phyloP scores from a whole-genome alignment of 2,329 filamentous ascomycete species.

The Ceratocystis huliohia region DNA sequence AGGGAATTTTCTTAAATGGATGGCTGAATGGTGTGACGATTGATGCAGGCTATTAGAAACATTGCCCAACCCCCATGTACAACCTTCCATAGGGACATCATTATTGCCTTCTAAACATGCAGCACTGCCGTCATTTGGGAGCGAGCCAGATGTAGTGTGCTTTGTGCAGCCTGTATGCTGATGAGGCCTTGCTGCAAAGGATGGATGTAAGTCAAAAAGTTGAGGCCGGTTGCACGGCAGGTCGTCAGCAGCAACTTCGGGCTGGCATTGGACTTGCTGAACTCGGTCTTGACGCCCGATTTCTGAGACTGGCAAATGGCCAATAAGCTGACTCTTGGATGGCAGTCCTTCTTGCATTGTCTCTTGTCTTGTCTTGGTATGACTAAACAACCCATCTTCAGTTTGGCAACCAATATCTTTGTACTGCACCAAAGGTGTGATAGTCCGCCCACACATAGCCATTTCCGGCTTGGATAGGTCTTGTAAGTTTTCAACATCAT shows the following conservation, averaged over 20 bases:
- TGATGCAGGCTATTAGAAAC: background rate
- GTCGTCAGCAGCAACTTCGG: background rate
- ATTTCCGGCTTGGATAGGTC: background rate
- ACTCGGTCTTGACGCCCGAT: background rate
- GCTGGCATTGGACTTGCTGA: background rate
- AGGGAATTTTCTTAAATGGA: background rate
- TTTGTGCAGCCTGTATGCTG: background rate
- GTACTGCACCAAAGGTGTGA: slow-evolving; percentile 7
- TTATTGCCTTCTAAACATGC: background rate
- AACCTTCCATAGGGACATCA: background rate
- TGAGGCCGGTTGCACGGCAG: background rate
- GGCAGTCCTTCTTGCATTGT: background rate
- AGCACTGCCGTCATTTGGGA: background rate
- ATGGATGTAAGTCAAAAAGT: background rate
- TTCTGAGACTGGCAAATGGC: background rate
- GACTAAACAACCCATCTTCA: background rate
- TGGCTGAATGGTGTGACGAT: background rate
- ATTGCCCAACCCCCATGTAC: background rate
- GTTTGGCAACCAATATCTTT: slow-evolving; percentile 17
- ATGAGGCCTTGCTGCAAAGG: background rate
- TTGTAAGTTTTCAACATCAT: background rate
- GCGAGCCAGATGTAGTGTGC: background rate
- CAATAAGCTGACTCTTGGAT: background rate
- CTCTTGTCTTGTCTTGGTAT: background rate
- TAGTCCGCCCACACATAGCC: background rate